Percentiles rank a stretch among this genome's conserved stretches.
Evolutionary conservation across 1,139 yeast genomes (phyloP).

Genomic region (Yamadazyma kanchanaburiensis): DNA sequence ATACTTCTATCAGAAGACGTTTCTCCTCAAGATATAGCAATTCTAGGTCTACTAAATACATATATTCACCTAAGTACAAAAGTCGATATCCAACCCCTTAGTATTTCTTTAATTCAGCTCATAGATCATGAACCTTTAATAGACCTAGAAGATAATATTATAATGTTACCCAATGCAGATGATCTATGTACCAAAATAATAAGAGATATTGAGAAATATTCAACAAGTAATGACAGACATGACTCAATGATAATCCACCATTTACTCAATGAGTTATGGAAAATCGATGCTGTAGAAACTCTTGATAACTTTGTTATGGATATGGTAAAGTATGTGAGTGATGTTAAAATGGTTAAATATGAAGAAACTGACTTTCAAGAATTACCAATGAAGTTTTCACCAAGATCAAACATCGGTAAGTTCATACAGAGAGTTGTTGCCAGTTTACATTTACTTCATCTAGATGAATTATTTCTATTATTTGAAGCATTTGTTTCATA

Average conservation of each 20-base stretch:
- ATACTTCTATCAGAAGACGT: conserved; percentile 27
- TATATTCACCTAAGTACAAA: conserved; percentile 11
- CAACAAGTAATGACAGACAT: too few relatives aligned
- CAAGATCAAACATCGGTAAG: conserved; percentile 36
- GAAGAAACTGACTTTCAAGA: not conserved
- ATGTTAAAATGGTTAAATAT: conserved; percentile 5
- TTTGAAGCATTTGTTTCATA: conserved; percentile 55
- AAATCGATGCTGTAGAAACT: conserved; percentile 32
- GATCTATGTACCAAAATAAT: conserved; percentile 21
- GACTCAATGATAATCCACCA: too few relatives aligned
- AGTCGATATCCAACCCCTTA: conserved; percentile 15
- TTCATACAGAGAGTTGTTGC: conserved; percentile 39
- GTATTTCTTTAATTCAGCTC: conserved; percentile 15
- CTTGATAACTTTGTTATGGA: conserved; percentile 19
- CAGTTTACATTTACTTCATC: conserved; percentile 51
- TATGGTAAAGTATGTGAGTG: conserved; percentile 7
- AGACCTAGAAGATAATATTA: conserved; percentile 17
- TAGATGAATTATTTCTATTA: conserved; percentile 53
- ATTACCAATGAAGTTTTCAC: conserved; percentile 17
- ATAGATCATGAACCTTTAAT: conserved; percentile 25
- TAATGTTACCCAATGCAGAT: conserved; percentile 25
- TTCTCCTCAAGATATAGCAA: conserved; percentile 33
- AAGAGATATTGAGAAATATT: conserved; percentile 5
- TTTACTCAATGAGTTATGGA: conserved; percentile 24
- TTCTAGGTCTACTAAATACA: conserved; percentile 13